Evolutionary conservation across 2,329 filamentous ascomycete species (phyloP).

Genomic region (Colletotrichum nymphaeae): DNA sequence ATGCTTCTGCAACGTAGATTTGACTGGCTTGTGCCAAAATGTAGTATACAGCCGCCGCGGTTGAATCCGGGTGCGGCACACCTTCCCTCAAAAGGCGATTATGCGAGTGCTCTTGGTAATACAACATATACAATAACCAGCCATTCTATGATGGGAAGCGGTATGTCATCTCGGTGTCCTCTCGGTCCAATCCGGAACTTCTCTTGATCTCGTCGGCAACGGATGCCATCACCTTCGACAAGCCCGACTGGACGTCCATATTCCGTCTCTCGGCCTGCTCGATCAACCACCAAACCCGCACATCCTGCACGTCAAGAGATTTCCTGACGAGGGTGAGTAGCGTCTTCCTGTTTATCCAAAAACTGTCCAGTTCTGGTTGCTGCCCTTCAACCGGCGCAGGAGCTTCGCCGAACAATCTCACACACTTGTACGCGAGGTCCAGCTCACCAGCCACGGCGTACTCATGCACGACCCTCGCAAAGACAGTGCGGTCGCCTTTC

Average conservation of each 20-base stretch:
- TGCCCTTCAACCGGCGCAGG: neutral
- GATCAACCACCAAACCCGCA: slow-evolving; percentile 32
- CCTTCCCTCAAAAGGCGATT: too few relatives aligned
- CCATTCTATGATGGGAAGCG: neutral
- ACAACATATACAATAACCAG: neutral
- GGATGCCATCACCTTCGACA: slow-evolving; percentile 30
- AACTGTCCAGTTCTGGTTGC: neutral
- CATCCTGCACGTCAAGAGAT: slow-evolving; percentile 30
- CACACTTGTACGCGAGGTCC: slow-evolving; percentile 31
- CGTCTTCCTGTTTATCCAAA: slow-evolving; percentile 26
- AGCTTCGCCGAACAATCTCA: slow-evolving; percentile 22
- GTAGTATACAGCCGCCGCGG: neutral
- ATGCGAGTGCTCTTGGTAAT: neutral
- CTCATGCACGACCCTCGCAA: slow-evolving; percentile 25
- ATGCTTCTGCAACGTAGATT: neutral
- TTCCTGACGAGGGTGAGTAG: slow-evolving; percentile 29
- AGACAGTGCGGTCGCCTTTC: slow-evolving; percentile 21
- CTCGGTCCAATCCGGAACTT: slow-evolving; percentile 9
- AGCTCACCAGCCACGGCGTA: slow-evolving; percentile 23
- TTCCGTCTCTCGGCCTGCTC: slow-evolving; percentile 33
- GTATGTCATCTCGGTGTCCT: neutral
- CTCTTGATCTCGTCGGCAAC: slow-evolving; percentile 32
- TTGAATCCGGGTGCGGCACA: neutral
- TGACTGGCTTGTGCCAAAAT: neutral
- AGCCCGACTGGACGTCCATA: slow-evolving; percentile 30